Evolutionary conservation across 2,329 filamentous ascomycete genomes (phyloP).

Genomic region (Talaromyces albobiverticillius): DNA sequence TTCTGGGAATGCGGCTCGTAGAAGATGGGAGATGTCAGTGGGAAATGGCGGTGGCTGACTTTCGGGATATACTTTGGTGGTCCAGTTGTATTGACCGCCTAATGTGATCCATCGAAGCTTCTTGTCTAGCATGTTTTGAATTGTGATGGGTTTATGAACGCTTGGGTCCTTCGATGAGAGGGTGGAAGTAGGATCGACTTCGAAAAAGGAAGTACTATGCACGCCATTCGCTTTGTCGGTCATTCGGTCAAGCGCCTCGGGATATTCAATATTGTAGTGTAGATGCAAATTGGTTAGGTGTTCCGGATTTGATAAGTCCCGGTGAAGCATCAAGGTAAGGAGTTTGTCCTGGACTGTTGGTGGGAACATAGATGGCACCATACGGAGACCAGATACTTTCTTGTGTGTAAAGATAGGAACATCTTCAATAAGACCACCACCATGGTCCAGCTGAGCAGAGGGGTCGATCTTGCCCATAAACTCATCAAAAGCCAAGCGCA

Average conservation of each 20-base stretch:
- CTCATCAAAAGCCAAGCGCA: constrained; percentile 30
- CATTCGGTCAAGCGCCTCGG: constrained; percentile 21
- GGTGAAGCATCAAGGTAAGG: constrained; percentile 71
- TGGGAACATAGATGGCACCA: constrained; percentile 74
- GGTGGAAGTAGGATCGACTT: constrained; percentile 43
- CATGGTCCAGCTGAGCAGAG: constrained; percentile 13
- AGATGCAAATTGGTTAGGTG: constrained; percentile 91
- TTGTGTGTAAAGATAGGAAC: constrained; percentile 36
- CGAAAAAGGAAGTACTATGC: constrained; percentile 48
- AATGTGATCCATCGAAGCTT: constrained; percentile 92
- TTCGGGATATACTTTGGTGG: constrained; percentile 73
- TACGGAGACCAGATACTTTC: constrained; percentile 55
- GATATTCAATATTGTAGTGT: constrained; percentile 71
- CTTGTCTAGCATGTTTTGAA: constrained; percentile 68
- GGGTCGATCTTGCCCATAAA: constrained; percentile 23
- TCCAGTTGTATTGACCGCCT: constrained; percentile 97
- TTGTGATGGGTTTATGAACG: constrained; percentile 71
- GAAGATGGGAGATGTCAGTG: constrained; percentile 63
- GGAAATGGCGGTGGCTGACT: constrained; percentile 71
- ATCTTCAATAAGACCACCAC: constrained; percentile 20
- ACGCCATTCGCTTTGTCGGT: neutral
- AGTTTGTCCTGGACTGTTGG: constrained; percentile 65
- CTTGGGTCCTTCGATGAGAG: constrained; percentile 63
- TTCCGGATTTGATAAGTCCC: constrained; percentile 66
- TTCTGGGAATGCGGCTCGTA: constrained; percentile 69